Evolutionary conservation across 768 basidiomycete species (phyloP), one percentile per base, ranked within the genome.

Genomic region (Mycena kentingensis): DNA sequence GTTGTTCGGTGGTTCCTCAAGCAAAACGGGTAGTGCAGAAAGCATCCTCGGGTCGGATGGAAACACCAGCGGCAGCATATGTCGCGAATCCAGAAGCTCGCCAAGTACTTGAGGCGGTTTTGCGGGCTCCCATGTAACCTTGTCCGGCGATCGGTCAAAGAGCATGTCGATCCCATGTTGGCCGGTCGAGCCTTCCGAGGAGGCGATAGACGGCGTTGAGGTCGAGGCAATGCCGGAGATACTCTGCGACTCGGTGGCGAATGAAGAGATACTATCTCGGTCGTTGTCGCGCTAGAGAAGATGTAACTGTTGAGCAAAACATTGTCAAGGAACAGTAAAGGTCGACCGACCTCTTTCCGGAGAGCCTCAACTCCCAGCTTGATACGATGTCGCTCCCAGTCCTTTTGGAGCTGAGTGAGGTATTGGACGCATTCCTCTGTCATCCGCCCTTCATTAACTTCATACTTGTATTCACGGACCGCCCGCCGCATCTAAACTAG

Each of bases 361-460:
- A 93, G 73, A 8, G 87, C 85, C 63, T 92, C 87, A 8, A 96
- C 92, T 3, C 92, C 90, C 27, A 90, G 74, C 65, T 92, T 90
- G 27, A 95, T 84, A 37, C 93, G 78, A 66, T 92, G 88, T 51
- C 91, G 77, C 69, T 99, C 96, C 96, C 96, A 99, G 66, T 98
- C 95, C 65, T 92, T 95, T 71, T 98, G 95, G 8, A 99, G 75
- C 63, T 98, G 96, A 3, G 84, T 88, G 24, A 98, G 80, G 63
- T 98, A 98, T 71, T 97, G 92, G 32, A 83, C 77, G 65, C 96
- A 98, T 67, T 99, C 97, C 21, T 98, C 94, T 3, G 86, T 89
- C 92, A 99, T 97, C 54, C 79, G 80, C 1, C 84, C 79, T 69
- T 99, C 97, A 65, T 87, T 88, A 43, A 98, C 88, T 72, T 99